Conservation (phyloP, 768 basidiomycete genomes). For the Leccinum truebloodii region DNA sequence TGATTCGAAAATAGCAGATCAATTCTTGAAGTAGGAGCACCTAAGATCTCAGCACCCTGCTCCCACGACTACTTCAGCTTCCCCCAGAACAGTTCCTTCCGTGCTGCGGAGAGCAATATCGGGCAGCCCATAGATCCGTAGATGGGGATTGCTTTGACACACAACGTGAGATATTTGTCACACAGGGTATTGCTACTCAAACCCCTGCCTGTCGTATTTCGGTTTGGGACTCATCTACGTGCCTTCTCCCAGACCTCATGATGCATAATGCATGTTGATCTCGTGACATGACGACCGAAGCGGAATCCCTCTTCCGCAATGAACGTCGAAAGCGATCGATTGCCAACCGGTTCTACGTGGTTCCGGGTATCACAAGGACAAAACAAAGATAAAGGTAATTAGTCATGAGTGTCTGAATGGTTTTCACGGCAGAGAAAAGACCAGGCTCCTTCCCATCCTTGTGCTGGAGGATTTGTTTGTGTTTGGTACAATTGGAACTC, state of each 20-base stretch:
- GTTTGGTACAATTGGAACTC: too few species aligned
- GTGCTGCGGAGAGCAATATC: neutral
- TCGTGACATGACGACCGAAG: slow-evolving; percentile 1
- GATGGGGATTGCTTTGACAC: slow-evolving; percentile 11
- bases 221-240: slow-evolving; percentile 3
- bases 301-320: slow-evolving; percentile 1
- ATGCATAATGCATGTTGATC: neutral
- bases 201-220: slow-evolving; percentile 12
- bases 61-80: slow-evolving; percentile 1
- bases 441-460: too few species aligned
- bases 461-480: too few species aligned
- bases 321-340: neutral
- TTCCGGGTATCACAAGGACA: slow-evolving; percentile 2
- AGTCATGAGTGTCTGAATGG: neutral
- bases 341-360: neutral
- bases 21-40: slow-evolving; percentile 22
- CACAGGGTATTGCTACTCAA: slow-evolving; percentile 3
- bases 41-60: slow-evolving; percentile 9
- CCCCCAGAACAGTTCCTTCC: neutral
- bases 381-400: slow-evolving; percentile 1
- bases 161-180: neutral
- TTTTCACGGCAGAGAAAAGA: too few species aligned
- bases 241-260: slow-evolving; percentile 1
- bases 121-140: neutral
- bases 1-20: slow-evolving; percentile 25